Conservation (phyloP, 176 grass and related monocot species). For the Paspalum notatum region DNA sequence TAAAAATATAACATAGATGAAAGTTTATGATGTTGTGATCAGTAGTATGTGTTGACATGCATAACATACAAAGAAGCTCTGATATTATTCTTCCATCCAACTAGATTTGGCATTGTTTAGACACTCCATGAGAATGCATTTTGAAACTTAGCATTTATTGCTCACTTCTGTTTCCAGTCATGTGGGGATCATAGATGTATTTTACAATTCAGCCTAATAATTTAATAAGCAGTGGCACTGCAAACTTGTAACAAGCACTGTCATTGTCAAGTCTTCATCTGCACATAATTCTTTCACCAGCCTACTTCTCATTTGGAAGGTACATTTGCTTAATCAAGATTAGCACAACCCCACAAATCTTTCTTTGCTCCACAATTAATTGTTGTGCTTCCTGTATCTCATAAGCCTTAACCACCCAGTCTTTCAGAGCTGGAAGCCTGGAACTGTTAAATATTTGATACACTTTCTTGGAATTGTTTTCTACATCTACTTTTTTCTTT, state of each 20-base stretch:
- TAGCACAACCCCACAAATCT: neutral
- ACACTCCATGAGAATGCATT: neutral
- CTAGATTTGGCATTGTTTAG: neutral
- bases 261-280: neutral
- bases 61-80: slow-evolving; percentile 13
- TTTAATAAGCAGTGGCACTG: neutral
- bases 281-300: slow-evolving; percentile 18
- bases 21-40: neutral
- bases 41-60: neutral
- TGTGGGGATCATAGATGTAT: neutral
- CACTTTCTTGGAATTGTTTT: neutral
- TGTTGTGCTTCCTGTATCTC: neutral
- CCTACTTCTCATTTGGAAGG: slow-evolving; percentile 17
- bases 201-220: neutral
- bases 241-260: neutral
- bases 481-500: neutral
- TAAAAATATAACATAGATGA: neutral
- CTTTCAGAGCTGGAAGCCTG: neutral
- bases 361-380: slow-evolving; percentile 12
- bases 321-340: neutral
- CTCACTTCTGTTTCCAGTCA: slow-evolving; percentile 24
- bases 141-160: neutral
- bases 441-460: slow-evolving; percentile 9
- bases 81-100: neutral
- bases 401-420: neutral